Percentiles rank a stretch among this genome's conserved stretches.
Conservation (phyloP, 805 yeast genomes). For the Wickerhamomyces pijperi region DNA sequence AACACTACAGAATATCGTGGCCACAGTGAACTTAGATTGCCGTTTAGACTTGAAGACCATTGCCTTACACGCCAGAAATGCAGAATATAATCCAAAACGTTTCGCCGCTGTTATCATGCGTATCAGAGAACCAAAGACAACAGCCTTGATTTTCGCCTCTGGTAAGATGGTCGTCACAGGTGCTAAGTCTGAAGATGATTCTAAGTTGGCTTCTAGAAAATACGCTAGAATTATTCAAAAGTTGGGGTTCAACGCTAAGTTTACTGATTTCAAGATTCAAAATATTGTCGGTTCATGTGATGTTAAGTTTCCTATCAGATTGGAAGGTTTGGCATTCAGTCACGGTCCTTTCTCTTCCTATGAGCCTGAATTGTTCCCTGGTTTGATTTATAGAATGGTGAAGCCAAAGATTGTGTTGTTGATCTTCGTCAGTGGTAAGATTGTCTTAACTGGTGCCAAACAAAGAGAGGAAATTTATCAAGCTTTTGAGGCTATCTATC, state of each 20-base stretch:
- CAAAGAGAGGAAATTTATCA: conserved; percentile 97
- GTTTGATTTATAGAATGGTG: conserved; percentile 97
- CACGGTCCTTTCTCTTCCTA: conserved; percentile 98
- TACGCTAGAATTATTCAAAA: conserved; percentile 97
- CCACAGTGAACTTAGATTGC: conserved; percentile 94
- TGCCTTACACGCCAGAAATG: conserved; percentile 97
- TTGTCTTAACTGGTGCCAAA: conserved; percentile 96
- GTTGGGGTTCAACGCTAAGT: conserved; percentile 94
- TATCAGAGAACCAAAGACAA: conserved; percentile 96
- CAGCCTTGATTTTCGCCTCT: conserved; percentile 94
- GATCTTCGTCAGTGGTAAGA: conserved; percentile 94
- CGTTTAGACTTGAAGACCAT: conserved; percentile 92
- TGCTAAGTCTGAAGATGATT: conserved; percentile 97
- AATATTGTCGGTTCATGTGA: conserved; percentile 98
- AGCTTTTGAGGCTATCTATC: conserved; percentile 96
- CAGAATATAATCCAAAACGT: conserved; percentile 97
- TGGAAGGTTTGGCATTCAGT: conserved; percentile 94
- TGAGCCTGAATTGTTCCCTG: conserved; percentile 97
- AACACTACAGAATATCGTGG: conserved; percentile 87
- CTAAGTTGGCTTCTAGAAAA: conserved; percentile 95
- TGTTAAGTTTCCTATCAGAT: conserved; percentile 92
- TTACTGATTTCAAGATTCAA: conserved; percentile 95
- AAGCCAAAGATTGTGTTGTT: conserved; percentile 94
- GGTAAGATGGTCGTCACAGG: conserved; percentile 99
- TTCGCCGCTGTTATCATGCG: conserved; percentile 99